Conservation (phyloP, 805 yeast genomes). For the Zygoascus biomembranicola region DNA sequence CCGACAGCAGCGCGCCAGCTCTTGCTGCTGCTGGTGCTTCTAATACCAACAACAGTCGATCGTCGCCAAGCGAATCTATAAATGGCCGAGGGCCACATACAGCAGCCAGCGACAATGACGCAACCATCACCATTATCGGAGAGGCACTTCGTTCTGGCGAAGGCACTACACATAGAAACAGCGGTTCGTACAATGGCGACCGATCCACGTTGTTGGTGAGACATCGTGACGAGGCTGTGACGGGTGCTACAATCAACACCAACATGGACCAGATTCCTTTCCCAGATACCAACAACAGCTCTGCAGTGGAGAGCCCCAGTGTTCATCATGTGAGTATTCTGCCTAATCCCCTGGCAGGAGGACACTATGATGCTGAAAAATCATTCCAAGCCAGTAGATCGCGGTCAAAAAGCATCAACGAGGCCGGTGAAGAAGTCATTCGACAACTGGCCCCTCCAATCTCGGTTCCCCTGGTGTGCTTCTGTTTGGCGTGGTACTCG, state of each 20-base stretch:
- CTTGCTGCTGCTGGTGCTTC: too few species aligned
- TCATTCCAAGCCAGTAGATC: conserved; percentile 5
- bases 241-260: background rate
- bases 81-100: too few species aligned
- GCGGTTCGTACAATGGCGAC: background rate
- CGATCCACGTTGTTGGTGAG: background rate
- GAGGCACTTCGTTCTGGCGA: background rate
- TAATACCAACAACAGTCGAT: too few species aligned
- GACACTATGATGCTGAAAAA: background rate
- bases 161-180: background rate
- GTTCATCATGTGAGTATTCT: background rate
- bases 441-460: conserved; percentile 35
- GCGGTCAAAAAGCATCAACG: conserved; percentile 15
- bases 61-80: too few species aligned
- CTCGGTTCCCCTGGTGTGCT: conserved; percentile 36
- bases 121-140: background rate
- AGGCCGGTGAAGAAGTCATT: conserved; percentile 28
- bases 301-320: background rate
- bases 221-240: background rate
- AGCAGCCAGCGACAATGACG: background rate
- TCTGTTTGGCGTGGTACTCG: conserved; percentile 75
- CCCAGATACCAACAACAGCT: background rate
- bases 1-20: too few species aligned
- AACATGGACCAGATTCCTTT: background rate
- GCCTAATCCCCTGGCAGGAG: background rate